A percentile compares a stretch with the other conserved stretches of the same genome.
phyloP scores from a whole-genome alignment of 2,329 filamentous ascomycete genomes.

The Ophiocordyceps camponoti-rufipedis region DNA sequence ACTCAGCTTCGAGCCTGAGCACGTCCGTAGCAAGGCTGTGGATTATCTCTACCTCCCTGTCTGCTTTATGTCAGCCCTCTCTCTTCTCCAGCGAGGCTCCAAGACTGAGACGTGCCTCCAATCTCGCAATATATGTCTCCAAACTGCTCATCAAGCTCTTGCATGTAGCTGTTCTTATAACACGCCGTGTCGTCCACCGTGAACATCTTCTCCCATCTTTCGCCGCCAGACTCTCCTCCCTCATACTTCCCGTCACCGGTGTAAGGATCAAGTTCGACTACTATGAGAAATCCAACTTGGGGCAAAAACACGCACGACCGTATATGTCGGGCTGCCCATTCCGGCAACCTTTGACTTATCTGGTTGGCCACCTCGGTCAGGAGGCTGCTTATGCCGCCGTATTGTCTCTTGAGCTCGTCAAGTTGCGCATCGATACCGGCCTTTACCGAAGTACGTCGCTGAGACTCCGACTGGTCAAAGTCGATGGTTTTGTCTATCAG shows the following conservation, averaged over 20 bases:
- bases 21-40: constrained; percentile 57
- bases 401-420: constrained; percentile 59
- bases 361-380: constrained; percentile 48
- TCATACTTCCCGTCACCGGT: constrained; percentile 43
- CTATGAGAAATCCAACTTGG: constrained; percentile 77
- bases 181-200: constrained; percentile 52
- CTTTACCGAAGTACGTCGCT: constrained; percentile 55
- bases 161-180: constrained; percentile 75
- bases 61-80: constrained; percentile 21
- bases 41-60: constrained; percentile 77
- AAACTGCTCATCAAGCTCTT: constrained; percentile 59
- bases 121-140: constrained; percentile 79
- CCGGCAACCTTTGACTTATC: constrained; percentile 45
- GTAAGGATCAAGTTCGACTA: constrained; percentile 35
- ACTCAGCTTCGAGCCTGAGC: constrained; percentile 45
- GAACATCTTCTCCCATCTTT: constrained; percentile 65
- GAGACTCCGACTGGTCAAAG: constrained; percentile 56
- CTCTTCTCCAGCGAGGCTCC: no score
- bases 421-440: constrained; percentile 54
- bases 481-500: constrained; percentile 61
- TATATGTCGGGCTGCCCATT: constrained; percentile 31
- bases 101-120: constrained; percentile 37
- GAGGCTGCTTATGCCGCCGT: constrained; percentile 59
- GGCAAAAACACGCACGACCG: constrained; percentile 78
- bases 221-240: constrained; percentile 35